Evolutionary conservation across 2,329 filamentous ascomycete species (phyloP).

Genomic region (Cladosporium sp.): DNA sequence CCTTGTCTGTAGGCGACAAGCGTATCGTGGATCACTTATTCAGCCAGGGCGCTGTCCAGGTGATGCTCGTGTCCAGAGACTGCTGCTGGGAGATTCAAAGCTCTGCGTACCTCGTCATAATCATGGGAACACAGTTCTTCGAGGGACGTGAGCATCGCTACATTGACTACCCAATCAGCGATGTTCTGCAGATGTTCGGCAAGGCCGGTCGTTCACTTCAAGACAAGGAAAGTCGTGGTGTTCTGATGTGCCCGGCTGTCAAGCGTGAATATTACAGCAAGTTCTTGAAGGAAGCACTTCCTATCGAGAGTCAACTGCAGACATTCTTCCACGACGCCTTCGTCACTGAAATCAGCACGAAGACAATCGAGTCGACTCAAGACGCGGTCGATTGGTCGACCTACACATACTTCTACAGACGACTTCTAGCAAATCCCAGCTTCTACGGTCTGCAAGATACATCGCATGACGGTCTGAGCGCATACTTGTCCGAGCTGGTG

Average conservation of each 20-base stretch:
- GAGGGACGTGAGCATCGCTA: constrained; percentile 96
- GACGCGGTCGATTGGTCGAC: constrained; percentile 98
- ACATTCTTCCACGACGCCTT: constrained; percentile 93
- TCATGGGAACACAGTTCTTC: constrained; percentile 98
- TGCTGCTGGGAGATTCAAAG: constrained; percentile 94
- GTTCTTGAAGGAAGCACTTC: constrained; percentile 92
- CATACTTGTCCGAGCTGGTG: constrained; percentile 90
- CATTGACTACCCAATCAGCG: constrained; percentile 90
- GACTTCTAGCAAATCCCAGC: constrained; percentile 90
- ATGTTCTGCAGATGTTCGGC: constrained; percentile 97
- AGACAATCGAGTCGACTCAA: constrained; percentile 91
- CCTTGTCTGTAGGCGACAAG: constrained; percentile 83
- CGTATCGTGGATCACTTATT: constrained; percentile 92
- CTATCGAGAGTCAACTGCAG: constrained; percentile 91
- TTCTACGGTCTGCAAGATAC: constrained; percentile 90
- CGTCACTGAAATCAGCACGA: constrained; percentile 94
- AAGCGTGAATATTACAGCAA: constrained; percentile 99
- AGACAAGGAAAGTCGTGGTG: constrained; percentile 80
- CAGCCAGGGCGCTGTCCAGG: constrained; percentile 83
- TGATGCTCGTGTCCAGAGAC: constrained; percentile 78
- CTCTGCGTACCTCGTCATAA: constrained; percentile 84
- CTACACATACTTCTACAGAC: constrained; percentile 97
- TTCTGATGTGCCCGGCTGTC: constrained; percentile 93
- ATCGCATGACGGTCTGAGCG: constrained; percentile 89
- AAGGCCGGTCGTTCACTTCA: constrained; percentile 78